Evolutionary conservation across 306 rosid genomes (phyloP), one percentile per base, ranked within the genome.

Genomic region (Trifolium pratense): DNA sequence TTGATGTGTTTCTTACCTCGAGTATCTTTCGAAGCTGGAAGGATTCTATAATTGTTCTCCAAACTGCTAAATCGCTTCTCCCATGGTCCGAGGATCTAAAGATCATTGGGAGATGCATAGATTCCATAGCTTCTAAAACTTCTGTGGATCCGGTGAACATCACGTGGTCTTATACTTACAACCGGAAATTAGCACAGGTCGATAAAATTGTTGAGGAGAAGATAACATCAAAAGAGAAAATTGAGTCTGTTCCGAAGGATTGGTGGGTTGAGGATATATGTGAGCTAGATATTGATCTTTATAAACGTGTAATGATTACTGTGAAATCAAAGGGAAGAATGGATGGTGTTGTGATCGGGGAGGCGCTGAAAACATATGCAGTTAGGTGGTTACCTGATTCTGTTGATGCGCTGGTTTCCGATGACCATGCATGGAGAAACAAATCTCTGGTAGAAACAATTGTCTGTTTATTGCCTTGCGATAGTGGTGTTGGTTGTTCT

Each of bases 191-290:
- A 71, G 74, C 89, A 0, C 92, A 87, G 80, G 82, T 74, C 4
- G 91, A 86, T 66, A 85, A 79, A 74, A 86, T 88, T 31, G 68
- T 81, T 5, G 95, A 84, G 83, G 97, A 86, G 71, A 85, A 79
- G 77, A 66, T 71, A 59, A 71, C 81, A 34, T 78, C 58, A 26
- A 86, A 69, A 3, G 90, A 80, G 46, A 89, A 83, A 79, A n/a
- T 75, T 11, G 95, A 89, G 49, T 74, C 75, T 68, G 90, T 95
- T 66, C 96, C 97, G 8, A 86, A 77, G 77, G 99, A 95, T 85
- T 95, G 99, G 99, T 95, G 99, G 99, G 92, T 95, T 60, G 99
- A 95, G 81, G 99, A 95, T 79, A 85, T 95, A 80, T 91, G 99
- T 52, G 97, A 95, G 83, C 85, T 95, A 70, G 99, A 95, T 70